phyloP scores from a whole-genome alignment of 139 green algal species.

The Marvania coccoides region DNA sequence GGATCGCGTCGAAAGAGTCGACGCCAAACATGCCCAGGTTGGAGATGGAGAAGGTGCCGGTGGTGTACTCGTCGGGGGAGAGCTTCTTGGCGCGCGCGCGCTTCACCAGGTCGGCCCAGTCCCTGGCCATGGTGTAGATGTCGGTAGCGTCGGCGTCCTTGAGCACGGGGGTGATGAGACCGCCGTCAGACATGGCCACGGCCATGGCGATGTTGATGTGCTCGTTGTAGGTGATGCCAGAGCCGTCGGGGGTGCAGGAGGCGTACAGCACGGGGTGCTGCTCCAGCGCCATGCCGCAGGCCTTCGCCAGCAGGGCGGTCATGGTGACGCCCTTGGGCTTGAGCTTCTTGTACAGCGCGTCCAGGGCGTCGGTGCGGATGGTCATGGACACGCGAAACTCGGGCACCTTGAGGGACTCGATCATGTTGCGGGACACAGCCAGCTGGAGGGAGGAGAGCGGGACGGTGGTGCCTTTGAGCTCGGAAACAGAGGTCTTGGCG shows the following conservation, averaged over 20 bases:
- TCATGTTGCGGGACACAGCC: constrained; percentile 93
- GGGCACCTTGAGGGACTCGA: constrained; percentile 83
- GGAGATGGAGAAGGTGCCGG: constrained; percentile 95
- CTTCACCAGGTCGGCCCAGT: constrained; percentile 76
- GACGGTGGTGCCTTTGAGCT: constrained; percentile 79
- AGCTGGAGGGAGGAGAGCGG: constrained; percentile 87
- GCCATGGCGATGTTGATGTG: constrained; percentile 91
- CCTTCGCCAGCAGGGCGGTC: constrained; percentile 94
- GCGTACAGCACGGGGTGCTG: constrained; percentile 89
- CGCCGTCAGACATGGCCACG: constrained; percentile 92
- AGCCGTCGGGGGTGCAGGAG: constrained; percentile 71
- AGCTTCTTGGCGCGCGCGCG: constrained; percentile 92
- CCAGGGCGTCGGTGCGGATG: constrained; percentile 90
- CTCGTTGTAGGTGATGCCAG: constrained; percentile 88
- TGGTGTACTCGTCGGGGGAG: constrained; percentile 71
- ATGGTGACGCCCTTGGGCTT: constrained; percentile 99
- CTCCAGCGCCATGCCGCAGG: constrained; percentile 77
- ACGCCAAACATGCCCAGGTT: constrained; percentile 99
- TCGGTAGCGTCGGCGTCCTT: constrained; percentile 87
- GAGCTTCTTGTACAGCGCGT: constrained; percentile 90
- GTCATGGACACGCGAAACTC: constrained; percentile 89
- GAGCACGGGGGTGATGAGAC: constrained; percentile 97
- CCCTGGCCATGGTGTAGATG: constrained; percentile 89
- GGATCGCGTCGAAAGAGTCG: constrained; percentile 92
- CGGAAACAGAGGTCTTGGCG: constrained; percentile 54